These are phyloP conservation scores for Rhododendron vialii DNA, from an alignment of 148 eudicot genomes.

Conservation along the genomic window DNA sequence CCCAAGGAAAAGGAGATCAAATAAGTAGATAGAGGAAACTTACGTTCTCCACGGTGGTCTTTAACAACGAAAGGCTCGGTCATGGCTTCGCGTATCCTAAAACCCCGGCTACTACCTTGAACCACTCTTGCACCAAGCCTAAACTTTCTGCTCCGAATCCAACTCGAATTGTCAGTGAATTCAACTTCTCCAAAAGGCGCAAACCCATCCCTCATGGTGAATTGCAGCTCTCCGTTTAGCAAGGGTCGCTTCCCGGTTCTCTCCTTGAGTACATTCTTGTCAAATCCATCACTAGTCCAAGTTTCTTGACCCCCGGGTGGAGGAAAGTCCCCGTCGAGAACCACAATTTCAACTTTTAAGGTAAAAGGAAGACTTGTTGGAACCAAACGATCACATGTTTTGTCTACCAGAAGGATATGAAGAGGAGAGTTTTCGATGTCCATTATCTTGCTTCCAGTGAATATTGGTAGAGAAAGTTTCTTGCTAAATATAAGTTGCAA, in stretches of 20 bases:
- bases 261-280: conserved; percentile 37
- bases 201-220: conserved; percentile 40
- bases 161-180: conserved; percentile 80
- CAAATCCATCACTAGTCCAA: conserved; percentile 50
- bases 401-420: conserved; percentile 34
- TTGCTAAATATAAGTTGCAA: conserved; percentile 33
- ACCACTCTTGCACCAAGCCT: conserved; percentile 61
- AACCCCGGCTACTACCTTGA: conserved; percentile 14
- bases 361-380: conserved; percentile 23
- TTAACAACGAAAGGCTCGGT: conserved; percentile 63
- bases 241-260: conserved; percentile 61
- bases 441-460: conserved; percentile 45
- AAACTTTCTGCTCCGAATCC: conserved; percentile 66
- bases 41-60: conserved; percentile 87
- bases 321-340: conserved; percentile 57
- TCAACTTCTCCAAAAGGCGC: conserved; percentile 43
- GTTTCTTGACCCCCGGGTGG: not conserved
- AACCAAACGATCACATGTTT: conserved; percentile 15
- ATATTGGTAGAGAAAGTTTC: conserved; percentile 30
- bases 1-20: not conserved
- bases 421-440: conserved; percentile 35
- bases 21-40: conserved; percentile 12
- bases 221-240: conserved; percentile 43
- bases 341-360: conserved; percentile 57
- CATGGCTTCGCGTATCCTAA: conserved; percentile 41